phyloP scores from a whole-genome alignment of 192 early-diverging fungal species.

The Phlyctochytrium arcticum region DNA sequence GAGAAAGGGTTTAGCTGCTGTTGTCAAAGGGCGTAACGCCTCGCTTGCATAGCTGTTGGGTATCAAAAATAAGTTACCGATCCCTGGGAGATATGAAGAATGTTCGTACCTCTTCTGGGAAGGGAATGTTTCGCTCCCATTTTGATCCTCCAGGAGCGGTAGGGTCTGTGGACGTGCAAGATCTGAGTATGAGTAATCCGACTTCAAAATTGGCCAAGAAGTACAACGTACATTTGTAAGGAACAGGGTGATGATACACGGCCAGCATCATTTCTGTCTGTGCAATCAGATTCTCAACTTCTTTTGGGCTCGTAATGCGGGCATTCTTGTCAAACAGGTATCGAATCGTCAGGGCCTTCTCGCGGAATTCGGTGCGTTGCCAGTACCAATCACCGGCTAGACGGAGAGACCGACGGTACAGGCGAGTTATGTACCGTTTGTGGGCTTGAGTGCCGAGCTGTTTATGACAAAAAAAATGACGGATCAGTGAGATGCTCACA shows the following conservation, averaged over 20 bases:
- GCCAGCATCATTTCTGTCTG: conserved; percentile 72
- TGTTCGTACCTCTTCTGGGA: conserved; percentile 56
- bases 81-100: neutral
- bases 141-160: conserved; percentile 70
- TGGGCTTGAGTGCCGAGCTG: conserved; percentile 48
- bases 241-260: conserved; percentile 73
- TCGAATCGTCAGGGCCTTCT: conserved; percentile 80
- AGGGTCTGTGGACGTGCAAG: conserved; percentile 46
- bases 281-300: conserved; percentile 61
- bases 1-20: conserved; percentile 12
- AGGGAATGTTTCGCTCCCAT: conserved; percentile 78
- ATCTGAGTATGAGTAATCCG: neutral
- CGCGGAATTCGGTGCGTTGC: conserved; percentile 70
- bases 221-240: conserved; percentile 69
- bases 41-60: conserved; percentile 20
- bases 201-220: conserved; percentile 2
- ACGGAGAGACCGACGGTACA: conserved; percentile 82
- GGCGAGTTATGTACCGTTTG: conserved; percentile 66
- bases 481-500: no score
- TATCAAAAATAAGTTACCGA: neutral
- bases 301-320: conserved; percentile 64
- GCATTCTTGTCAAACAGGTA: conserved; percentile 80
- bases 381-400: conserved; percentile 87
- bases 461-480: no score
- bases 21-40: conserved; percentile 42